These are phyloP conservation scores for Fusarium proliferatum DNA, from an alignment of 2,329 filamentous ascomycete genomes.

Conservation along the genomic window DNA sequence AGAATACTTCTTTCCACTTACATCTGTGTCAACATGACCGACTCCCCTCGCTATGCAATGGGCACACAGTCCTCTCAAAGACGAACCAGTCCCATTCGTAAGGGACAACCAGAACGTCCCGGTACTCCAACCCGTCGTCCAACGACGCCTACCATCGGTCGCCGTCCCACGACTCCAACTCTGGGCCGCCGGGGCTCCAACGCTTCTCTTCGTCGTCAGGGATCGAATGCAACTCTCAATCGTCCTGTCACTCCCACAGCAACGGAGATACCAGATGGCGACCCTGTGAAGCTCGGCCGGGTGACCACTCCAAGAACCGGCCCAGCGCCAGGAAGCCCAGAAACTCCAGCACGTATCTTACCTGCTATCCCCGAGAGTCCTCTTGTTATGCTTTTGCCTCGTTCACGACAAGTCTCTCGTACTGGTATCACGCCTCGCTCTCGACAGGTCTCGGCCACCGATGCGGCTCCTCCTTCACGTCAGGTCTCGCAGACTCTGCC, in stretches of 20 bases:
- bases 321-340: constrained; percentile 5
- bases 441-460: constrained; percentile 18
- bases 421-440: constrained; percentile 7
- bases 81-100: constrained; percentile 35
- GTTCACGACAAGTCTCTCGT: constrained; percentile 32
- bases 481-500: constrained; percentile 27
- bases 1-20: not conserved
- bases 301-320: not conserved
- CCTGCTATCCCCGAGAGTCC: constrained; percentile 35
- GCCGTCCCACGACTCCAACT: constrained; percentile 36
- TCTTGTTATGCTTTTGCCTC: constrained; percentile 19
- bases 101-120: constrained; percentile 20
- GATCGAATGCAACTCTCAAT: constrained; percentile 31
- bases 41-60: constrained; percentile 40
- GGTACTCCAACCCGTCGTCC: constrained; percentile 32
- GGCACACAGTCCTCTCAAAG: constrained; percentile 36
- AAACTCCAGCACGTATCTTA: constrained; percentile 15
- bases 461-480: constrained; percentile 17
- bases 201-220: constrained; percentile 12
- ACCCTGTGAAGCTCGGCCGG: constrained; percentile 16
- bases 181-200: constrained; percentile 28
- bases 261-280: not conserved
- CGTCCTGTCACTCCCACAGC: constrained; percentile 23
- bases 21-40: not conserved
- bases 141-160: constrained; percentile 26